Percentiles rank a stretch among this genome's conserved stretches.
Conservation (phyloP, 2,329 filamentous ascomycete genomes). For the Lasiodiplodia theobromae region DNA sequence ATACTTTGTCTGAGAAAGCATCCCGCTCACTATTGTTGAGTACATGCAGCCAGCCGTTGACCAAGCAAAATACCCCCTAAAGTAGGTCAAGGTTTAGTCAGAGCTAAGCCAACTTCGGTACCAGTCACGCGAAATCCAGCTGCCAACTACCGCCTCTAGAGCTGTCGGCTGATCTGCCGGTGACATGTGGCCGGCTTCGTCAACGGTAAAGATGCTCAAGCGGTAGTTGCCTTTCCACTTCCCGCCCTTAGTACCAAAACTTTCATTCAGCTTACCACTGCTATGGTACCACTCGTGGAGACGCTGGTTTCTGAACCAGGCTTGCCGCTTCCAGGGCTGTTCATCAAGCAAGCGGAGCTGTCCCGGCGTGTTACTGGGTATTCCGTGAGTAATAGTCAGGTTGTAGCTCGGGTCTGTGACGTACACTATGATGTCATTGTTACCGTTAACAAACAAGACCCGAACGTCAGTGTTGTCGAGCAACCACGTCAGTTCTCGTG, state of each 20-base stretch:
- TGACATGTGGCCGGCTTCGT: neutral
- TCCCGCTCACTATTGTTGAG: neutral
- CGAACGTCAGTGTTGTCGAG: neutral
- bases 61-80: too few species aligned
- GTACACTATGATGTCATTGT: slow-evolving; percentile 2
- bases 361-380: neutral
- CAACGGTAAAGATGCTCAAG: neutral
- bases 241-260: neutral
- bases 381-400: neutral
- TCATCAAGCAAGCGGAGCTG: neutral
- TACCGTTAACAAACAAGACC: neutral
- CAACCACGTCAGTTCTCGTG: neutral
- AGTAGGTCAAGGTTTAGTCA: neutral
- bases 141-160: neutral
- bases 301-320: neutral
- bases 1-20: neutral
- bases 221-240: neutral
- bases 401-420: neutral
- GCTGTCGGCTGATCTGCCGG: neutral
- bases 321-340: neutral
- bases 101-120: neutral
- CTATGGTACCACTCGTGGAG: neutral
- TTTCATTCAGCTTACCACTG: neutral
- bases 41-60: too few species aligned
- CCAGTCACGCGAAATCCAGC: neutral